These are phyloP conservation scores for Boletellus sp. DNA, from an alignment of 768 basidiomycete genomes.

Conservation along the genomic window DNA sequence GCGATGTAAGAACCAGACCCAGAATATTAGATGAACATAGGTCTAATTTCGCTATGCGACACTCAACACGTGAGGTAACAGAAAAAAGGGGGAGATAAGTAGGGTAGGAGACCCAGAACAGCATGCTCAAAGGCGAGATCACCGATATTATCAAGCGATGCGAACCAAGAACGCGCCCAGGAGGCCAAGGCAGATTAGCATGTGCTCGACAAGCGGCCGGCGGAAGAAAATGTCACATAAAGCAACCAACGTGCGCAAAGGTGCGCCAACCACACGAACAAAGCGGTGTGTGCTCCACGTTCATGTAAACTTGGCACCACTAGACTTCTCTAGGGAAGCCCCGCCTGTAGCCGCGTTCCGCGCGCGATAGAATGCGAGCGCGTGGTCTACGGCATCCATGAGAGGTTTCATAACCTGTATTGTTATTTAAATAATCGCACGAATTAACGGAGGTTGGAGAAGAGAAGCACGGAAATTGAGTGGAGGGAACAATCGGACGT, in stretches of 20 bases:
- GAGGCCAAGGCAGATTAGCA: not conserved
- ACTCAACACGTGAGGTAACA: too few relatives aligned
- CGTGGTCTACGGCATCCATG: constrained; percentile 68
- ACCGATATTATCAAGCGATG: not conserved
- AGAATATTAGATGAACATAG: too few relatives aligned
- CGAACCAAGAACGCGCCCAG: not conserved
- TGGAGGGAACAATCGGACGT: not conserved
- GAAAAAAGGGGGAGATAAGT: too few relatives aligned
- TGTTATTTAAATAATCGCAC: not conserved
- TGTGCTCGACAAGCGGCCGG: not conserved
- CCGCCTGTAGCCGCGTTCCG: constrained; percentile 23
- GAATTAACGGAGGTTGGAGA: not conserved
- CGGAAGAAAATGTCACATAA: not conserved
- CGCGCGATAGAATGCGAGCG: constrained; percentile 55
- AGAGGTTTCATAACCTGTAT: constrained; percentile 73
- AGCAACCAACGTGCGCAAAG: too few relatives aligned
- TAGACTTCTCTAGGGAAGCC: constrained; percentile 1
- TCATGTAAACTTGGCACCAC: constrained; percentile 12
- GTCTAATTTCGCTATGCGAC: too few relatives aligned
- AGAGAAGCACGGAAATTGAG: not conserved
- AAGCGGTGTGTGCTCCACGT: too few relatives aligned
- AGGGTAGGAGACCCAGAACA: too few relatives aligned
- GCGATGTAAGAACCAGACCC: too few relatives aligned
- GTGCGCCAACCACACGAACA: not conserved
- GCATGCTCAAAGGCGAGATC: too few relatives aligned